Conservation (phyloP, 75 land plant genomes). For the Cryptomeria japonica region DNA sequence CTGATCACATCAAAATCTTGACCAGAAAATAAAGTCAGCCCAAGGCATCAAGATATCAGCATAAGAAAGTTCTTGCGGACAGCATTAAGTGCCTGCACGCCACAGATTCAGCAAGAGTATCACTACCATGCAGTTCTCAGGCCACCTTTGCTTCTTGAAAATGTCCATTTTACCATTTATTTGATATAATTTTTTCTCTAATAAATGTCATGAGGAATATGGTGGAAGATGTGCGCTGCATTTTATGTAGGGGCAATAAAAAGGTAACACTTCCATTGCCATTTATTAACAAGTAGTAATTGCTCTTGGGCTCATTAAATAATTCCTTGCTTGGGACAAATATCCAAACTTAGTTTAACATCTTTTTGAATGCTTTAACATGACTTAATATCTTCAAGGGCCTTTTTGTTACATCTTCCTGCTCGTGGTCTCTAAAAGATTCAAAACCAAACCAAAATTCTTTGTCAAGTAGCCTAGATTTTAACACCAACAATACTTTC, state of each 20-base stretch:
- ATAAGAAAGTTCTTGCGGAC: neutral
- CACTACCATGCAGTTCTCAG: neutral
- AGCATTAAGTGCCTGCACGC: neutral
- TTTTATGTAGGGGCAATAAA: neutral
- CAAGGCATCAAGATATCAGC: neutral
- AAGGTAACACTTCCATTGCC: neutral
- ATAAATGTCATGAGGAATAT: neutral
- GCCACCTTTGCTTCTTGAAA: neutral
- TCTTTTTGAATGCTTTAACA: neutral
- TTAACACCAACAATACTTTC: neutral
- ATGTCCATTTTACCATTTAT: neutral
- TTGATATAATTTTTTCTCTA: neutral
- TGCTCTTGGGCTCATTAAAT: neutral
- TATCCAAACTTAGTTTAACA: neutral
- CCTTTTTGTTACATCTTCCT: neutral
- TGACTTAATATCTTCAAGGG: neutral
- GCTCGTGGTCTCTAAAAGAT: neutral
- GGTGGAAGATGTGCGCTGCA: neutral
- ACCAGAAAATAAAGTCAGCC: neutral
- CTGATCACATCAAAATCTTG: neutral
- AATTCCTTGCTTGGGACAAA: neutral
- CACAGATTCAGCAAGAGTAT: neutral
- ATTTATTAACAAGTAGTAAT: neutral
- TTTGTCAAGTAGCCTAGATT: neutral
- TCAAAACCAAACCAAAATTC: neutral